Evolutionary conservation across 352 stramenopile genomes (phyloP), one percentile per base, ranked within the genome.

Genomic region (Pythium volutum): DNA sequence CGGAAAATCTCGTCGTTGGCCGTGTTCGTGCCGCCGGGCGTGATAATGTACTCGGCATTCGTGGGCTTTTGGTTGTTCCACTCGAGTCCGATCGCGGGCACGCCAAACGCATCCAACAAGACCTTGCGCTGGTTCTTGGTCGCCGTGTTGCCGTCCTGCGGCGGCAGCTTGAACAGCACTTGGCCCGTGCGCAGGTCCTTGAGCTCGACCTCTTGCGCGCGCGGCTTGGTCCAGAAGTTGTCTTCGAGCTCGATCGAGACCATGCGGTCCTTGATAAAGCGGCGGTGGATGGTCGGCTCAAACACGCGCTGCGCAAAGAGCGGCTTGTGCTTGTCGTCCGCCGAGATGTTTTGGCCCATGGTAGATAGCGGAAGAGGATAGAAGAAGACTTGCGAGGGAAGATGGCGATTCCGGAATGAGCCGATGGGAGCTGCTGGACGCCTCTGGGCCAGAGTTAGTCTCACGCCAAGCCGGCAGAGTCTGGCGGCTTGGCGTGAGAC

Each of bases 201-300:
- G 48, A 65, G 43, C 48, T 65, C 39, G n/a, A 56, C 23, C n/a
- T 52, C 26, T 7, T 65, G 22, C 23, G 33, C 7, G 8, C 48
- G 58, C 31, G 47, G 43, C 47, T 55, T 55, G 47, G 58, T 59
- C 58, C 58, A 65, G 29, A 65, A 65, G 36, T 58, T 54, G 58
- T 65, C 58, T 11, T 65, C 48, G 38, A 65, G 49, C 36, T 59
- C 47, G 34, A 65, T 45, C 38, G 48, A 45, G n/a, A 65, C 48
- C 18, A 54, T 43, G 38, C 58, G 58, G 27, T 57, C 58, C 22
- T 53, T 55, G 27, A 65, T 55, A 39, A 65, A 65, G 25, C 58
- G 58, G 9, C 49, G 58, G 58, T 65, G 48, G 38, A 65, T 65
- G 26, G 48, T 65, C 25, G 47, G 47, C 25, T 59, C 58, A 34